Evolutionary conservation across 306 rosid genomes (phyloP).

Genomic region (Echinosophora koreensis): DNA sequence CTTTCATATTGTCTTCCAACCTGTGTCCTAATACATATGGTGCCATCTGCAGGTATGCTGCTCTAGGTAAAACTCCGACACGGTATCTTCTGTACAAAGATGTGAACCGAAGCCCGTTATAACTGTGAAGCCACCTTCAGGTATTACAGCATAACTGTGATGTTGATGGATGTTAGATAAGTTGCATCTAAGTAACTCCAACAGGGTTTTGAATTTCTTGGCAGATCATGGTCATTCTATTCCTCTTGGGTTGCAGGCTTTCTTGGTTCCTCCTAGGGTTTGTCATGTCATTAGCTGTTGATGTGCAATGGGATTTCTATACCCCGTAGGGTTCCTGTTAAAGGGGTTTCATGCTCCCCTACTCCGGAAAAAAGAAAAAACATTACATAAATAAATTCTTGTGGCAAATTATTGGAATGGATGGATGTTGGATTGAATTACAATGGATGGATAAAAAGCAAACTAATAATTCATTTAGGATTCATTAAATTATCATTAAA

Average conservation of each 20-base stretch:
- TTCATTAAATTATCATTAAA: too few species aligned
- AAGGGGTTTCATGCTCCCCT: neutral
- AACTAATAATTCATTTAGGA: too few species aligned
- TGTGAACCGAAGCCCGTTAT: constrained; percentile 77
- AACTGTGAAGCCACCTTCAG: constrained; percentile 34
- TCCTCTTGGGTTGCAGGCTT: neutral
- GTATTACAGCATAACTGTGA: constrained; percentile 33
- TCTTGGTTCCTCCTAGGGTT: neutral
- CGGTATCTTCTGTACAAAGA: constrained; percentile 97
- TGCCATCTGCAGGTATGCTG: constrained; percentile 82
- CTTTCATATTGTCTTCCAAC: constrained; percentile 33
- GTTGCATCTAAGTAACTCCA: neutral
- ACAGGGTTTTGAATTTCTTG: neutral
- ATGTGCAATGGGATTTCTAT: neutral
- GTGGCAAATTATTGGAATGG: too few species aligned
- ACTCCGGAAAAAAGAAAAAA: neutral
- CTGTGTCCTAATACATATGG: constrained; percentile 11
- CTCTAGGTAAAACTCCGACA: constrained; percentile 79
- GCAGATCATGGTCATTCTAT: neutral
- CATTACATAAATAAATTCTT: too few species aligned
- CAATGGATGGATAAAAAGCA: too few species aligned
- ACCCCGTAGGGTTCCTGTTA: too few species aligned
- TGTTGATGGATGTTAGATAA: constrained; percentile 42
- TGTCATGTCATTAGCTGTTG: too few species aligned
- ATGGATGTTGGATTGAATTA: too few species aligned